Percentiles rank a stretch among this genome's conserved stretches.
Evolutionary conservation across 345 rosid species (phyloP).

Genomic region (Camelina neglecta): DNA sequence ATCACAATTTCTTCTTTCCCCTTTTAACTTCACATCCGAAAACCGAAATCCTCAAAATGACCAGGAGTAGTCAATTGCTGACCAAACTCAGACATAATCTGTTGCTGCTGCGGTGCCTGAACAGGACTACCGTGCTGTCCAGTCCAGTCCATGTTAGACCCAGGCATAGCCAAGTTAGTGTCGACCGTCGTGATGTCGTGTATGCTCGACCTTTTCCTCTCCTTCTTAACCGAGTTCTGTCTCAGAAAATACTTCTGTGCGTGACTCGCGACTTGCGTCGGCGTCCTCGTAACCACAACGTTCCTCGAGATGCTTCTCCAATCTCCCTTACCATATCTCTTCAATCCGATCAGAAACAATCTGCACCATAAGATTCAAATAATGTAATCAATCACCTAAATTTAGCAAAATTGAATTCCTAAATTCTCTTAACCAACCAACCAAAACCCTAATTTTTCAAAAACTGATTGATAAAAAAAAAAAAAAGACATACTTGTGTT

Average conservation of each 20-base stretch:
- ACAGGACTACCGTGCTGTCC: slow-evolving; percentile 38
- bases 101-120: slow-evolving; percentile 25
- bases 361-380: slow-evolving; percentile 44
- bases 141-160: slow-evolving; percentile 36
- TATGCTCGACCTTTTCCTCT: slow-evolving; percentile 83
- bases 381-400: slow-evolving; percentile 6
- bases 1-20: not conserved
- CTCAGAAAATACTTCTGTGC: slow-evolving; percentile 93
- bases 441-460: slow-evolving; percentile 32
- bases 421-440: not conserved
- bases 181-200: slow-evolving; percentile 75
- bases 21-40: slow-evolving; percentile 21
- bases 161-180: slow-evolving; percentile 37
- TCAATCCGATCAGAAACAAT: slow-evolving; percentile 69
- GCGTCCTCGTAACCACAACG: slow-evolving; percentile 80
- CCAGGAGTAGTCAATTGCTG: slow-evolving; percentile 22
- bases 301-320: slow-evolving; percentile 94
- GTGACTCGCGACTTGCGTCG: slow-evolving; percentile 90
- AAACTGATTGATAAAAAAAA: not conserved
- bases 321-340: slow-evolving; percentile 76
- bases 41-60: slow-evolving; percentile 40
- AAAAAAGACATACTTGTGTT: slow-evolving; percentile 42
- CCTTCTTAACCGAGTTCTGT: slow-evolving; percentile 66
- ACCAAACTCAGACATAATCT: slow-evolving; percentile 27
- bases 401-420: not conserved